A percentile compares a stretch with the other conserved stretches of the same genome.
These are phyloP conservation scores for Aureobasidium namibiae DNA, from an alignment of 2,329 filamentous ascomycete species.

Conservation along the genomic window DNA sequence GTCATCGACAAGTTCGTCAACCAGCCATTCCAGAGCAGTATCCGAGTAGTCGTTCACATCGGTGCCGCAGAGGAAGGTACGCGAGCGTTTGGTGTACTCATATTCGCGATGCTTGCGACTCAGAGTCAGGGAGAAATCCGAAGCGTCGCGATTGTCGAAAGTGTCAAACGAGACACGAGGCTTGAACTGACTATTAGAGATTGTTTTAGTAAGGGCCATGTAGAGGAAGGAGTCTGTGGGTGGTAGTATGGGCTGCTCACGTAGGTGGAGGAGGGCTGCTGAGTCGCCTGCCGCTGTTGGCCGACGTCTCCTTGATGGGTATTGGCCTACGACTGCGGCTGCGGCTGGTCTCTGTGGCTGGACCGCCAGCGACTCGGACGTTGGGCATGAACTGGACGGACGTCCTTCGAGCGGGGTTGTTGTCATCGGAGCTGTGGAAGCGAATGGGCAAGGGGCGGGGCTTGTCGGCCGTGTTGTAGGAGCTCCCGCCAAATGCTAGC, in stretches of 20 bases:
- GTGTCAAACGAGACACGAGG: constrained; percentile 68
- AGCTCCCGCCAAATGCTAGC: not conserved
- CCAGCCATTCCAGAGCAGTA: constrained; percentile 83
- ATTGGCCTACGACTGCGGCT: constrained; percentile 16
- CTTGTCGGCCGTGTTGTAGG: constrained; percentile 18
- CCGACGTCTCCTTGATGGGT: constrained; percentile 11
- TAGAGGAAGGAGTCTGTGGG: not conserved
- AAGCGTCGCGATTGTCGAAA: constrained; percentile 57
- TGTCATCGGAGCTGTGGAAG: constrained; percentile 18
- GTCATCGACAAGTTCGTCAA: constrained; percentile 86
- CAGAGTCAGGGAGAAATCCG: constrained; percentile 69
- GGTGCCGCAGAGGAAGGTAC: constrained; percentile 84
- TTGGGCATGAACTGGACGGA: constrained; percentile 31
- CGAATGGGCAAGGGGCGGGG: constrained; percentile 11
- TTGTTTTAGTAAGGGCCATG: not conserved
- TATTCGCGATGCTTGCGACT: constrained; percentile 83
- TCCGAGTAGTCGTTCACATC: constrained; percentile 90
- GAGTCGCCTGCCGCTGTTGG: constrained; percentile 14
- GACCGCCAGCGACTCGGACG: constrained; percentile 18
- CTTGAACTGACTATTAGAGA: constrained; percentile 51
- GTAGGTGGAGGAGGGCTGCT: constrained; percentile 18
- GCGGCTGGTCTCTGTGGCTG: constrained; percentile 13
- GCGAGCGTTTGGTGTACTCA: constrained; percentile 67
- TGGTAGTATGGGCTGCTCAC: constrained; percentile 14
- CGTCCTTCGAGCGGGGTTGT: constrained; percentile 20